Evolutionary conservation across 768 basidiomycete species (phyloP), one percentile per base, ranked within the genome.

Genomic region (Tephrocybe sp.): DNA sequence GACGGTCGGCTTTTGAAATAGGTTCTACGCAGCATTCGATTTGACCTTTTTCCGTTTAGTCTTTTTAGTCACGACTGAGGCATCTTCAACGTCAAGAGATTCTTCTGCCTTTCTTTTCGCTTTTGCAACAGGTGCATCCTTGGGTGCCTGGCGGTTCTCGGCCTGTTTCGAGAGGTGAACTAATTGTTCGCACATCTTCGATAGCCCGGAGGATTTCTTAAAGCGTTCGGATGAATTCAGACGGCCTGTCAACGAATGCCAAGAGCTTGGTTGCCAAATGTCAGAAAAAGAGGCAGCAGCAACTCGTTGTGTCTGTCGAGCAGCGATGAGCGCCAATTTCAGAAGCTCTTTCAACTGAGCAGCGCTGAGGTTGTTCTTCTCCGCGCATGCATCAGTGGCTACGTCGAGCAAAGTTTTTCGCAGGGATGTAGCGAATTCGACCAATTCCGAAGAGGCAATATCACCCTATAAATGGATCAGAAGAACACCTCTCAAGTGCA

Each of bases 291-390:
- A 52, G 5, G 51, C 3, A 65, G 51, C 26, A 64, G 52, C 64
- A 42, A 76, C 62, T 7, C 77, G 76, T 49, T 81, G 83, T 52
- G 84, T 81, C 52, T 84, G 82, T 47, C 90, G 83, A n/a, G 84
- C 72, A 43, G 80, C 80, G 16, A 76, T 61, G 22, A 90, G 69
- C 0, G 74, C 84, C 45, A 89, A 68, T 66, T 90, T 94, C 50
- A 92, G 65, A 16, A 92, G 64, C n/a, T 89, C 87, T 68, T 92
- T 96, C 60, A 87, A 61, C 55, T 92, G 88, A 1, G 80, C 64
- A 1, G 85, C 73, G 13, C 80, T 83, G 38, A 85, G 64, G 9
- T 70, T 60, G 35, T 62, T 56, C 20, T 72, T 68, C 22, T 79
- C 74, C 4, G 74, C 69, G 55, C 82, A 79, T 5, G 84, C 78